Evolutionary conservation across 164 flowering plant genomes (phyloP), one percentile per base, ranked within the genome.

Genomic region (Akebia trifoliata): DNA sequence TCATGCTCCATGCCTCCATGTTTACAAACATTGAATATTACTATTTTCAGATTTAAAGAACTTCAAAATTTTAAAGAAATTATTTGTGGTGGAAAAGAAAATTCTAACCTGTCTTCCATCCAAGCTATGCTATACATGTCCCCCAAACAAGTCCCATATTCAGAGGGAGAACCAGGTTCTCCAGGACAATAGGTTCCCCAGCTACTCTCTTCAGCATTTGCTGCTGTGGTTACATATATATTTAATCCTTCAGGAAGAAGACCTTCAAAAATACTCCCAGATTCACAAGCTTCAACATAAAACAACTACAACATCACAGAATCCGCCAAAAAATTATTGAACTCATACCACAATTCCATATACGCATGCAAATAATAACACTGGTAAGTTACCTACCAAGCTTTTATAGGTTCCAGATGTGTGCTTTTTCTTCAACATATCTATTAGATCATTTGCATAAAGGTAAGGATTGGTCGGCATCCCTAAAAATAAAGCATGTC

Each of bases 231-330:
- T 57, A 86, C 95, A 73, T 86, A 92, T 54, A 89, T 86, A 67
- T 92, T 86, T 57, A 89, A 48, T 24, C 74, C 89, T 64, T 81
- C 65, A 0, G 87, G 85, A 47, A 92, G 84, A 70, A 89, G 83
- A 53, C 98, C 98, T 63, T 92, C 93, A 66, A 92, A 92, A 28
- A 92, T 89, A 62, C 96, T 92, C 69, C 96, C 98, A 63, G 96
- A 78, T 53, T 92, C 98, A 70, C 98, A 92, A 47, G 98, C 91
- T 74, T 92, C 96, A 39, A 92, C 73, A 76, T 89, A 92, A 59
- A 92, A 83, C 20, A 85, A 91, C 98, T 92, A 62, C 18, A 63
- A 24, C n/a, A 2, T 43, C 28, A 30, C 26, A 18, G 40, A 35
- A 32, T 30, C 18, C 21, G 44, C 24, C 24, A 8, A 28, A 28